These are phyloP conservation scores for Apiospora aurea DNA, from an alignment of 2,329 filamentous ascomycete genomes.

Conservation along the genomic window DNA sequence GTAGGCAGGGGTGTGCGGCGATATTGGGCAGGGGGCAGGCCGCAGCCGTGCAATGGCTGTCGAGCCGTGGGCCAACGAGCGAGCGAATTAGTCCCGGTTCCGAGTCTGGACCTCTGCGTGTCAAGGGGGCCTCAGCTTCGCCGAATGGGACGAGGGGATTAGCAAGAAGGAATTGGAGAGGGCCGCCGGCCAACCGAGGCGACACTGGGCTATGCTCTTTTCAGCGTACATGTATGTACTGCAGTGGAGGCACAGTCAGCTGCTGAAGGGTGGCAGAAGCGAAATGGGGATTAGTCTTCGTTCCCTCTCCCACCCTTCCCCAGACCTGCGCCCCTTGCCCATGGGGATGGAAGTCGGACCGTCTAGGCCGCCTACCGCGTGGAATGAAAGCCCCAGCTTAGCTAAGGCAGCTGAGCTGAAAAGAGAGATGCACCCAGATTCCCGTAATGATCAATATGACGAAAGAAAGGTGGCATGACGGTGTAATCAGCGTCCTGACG, in stretches of 20 bases:
- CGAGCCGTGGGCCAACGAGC: slow-evolving; percentile 19
- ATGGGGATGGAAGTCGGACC: slow-evolving; percentile 22
- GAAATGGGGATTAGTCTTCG: neutral
- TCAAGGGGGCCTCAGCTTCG: neutral
- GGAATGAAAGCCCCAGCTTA: neutral
- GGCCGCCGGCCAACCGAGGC: slow-evolving; percentile 10
- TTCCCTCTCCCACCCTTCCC: neutral
- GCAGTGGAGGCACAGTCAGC: slow-evolving; percentile 21
- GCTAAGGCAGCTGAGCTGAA: slow-evolving; percentile 21
- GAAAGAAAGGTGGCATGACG: neutral
- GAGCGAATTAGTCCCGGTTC: neutral
- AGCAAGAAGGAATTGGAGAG: neutral
- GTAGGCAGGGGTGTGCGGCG: slow-evolving; percentile 12
- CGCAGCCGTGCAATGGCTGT: neutral
- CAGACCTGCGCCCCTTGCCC: slow-evolving; percentile 17
- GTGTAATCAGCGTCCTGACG: neutral
- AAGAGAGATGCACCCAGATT: neutral
- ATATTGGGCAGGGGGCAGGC: slow-evolving; percentile 3
- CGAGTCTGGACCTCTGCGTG: slow-evolving; percentile 16
- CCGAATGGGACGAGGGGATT: slow-evolving; percentile 14
- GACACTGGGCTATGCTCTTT: neutral
- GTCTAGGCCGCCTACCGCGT: slow-evolving; percentile 8
- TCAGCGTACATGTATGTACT: neutral
- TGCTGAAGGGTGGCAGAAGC: neutral
- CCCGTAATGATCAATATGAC: neutral